phyloP scores from a whole-genome alignment of 2,329 filamentous ascomycete species.

The Alternaria conjuncta region DNA sequence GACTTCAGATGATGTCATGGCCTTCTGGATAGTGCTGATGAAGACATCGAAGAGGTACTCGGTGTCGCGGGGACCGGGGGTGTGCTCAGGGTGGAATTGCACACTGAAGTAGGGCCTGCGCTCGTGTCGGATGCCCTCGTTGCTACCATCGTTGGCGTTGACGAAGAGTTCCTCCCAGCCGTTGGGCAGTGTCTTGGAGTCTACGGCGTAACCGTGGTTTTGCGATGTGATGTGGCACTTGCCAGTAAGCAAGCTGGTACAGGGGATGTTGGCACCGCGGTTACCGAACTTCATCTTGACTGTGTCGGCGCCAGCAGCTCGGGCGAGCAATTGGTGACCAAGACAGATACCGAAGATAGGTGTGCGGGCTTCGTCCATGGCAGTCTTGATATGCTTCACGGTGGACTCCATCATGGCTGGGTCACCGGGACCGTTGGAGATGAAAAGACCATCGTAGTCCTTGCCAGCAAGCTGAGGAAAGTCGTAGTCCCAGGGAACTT shows the following conservation, averaged over 20 bases:
- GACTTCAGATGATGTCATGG: conserved; percentile 69
- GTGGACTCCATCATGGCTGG: conserved; percentile 83
- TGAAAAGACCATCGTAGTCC: conserved; percentile 94
- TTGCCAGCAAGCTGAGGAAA: conserved; percentile 77
- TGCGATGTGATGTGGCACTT: conserved; percentile 99
- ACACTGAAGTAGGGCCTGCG: conserved; percentile 94
- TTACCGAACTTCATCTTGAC: conserved; percentile 99
- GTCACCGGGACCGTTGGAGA: conserved; percentile 97
- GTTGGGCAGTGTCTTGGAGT: conserved; percentile 73
- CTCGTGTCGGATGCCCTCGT: conserved; percentile 93
- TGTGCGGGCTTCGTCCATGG: conserved; percentile 78
- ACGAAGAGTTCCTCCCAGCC: conserved; percentile 96
- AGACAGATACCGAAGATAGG: conserved; percentile 97
- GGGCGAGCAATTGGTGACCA: conserved; percentile 89
- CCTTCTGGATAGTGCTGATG: conserved; percentile 79
- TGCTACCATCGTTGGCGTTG: conserved; percentile 97
- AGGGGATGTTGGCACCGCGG: conserved; percentile 97
- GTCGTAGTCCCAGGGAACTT: conserved; percentile 96
- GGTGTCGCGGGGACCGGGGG: conserved; percentile 91
- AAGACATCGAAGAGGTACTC: conserved; percentile 98
- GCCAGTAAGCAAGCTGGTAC: conserved; percentile 92
- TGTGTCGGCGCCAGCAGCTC: conserved; percentile 84
- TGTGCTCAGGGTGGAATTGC: conserved; percentile 99
- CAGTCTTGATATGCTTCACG: conserved; percentile 77
- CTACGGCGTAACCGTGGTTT: conserved; percentile 96